Evolutionary conservation across 129 eudicot species (phyloP), one percentile per base, ranked within the genome.

Genomic region (Pittosporum tobira): DNA sequence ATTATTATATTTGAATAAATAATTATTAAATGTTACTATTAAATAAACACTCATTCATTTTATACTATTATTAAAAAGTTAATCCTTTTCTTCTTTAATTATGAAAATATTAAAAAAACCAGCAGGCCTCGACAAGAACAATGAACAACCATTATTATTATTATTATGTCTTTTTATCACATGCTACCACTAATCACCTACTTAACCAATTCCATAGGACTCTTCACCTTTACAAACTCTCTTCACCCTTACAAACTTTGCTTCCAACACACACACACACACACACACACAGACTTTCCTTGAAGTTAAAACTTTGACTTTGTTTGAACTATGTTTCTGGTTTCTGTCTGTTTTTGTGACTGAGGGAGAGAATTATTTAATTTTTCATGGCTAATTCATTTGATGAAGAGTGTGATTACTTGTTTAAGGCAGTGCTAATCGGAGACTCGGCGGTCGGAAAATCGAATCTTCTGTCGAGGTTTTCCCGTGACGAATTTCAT

Each of bases 401-500:
- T 28, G 95, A 81, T 27, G 95, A 85, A 48, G 91, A 86, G 71
- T 82, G 91, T 24, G 95, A 86, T 71, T 86, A 86, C 58, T 68
- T 86, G 62, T 86, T 86, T 64, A 86, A 86, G 59, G 77, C 80
- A 14, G 91, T 86, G 19, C 70, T 86, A 11, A 72, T 86, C 6
- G 95, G 95, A 5, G 95, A 86, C 51, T 86, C 95, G 2, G 95
- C 84, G 0, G 95, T 86, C 16, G 95, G 95, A 59, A 86, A 86
- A 64, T 82, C 95, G 6, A 86, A 77, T 66, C 73, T 86, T 38
- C 61, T 86, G 9, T 86, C 91, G 0, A 76, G 95, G 46, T 82
- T 86, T 64, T 74, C 95, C 0, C 75, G 62, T 44, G 72, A 82
- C 27, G 87, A 82, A 66, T 86, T 86, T 66, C 80, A 40, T 26